Evolutionary conservation across 805 yeast genomes (phyloP).

Genomic region (Barnettozyma botsteinii): DNA sequence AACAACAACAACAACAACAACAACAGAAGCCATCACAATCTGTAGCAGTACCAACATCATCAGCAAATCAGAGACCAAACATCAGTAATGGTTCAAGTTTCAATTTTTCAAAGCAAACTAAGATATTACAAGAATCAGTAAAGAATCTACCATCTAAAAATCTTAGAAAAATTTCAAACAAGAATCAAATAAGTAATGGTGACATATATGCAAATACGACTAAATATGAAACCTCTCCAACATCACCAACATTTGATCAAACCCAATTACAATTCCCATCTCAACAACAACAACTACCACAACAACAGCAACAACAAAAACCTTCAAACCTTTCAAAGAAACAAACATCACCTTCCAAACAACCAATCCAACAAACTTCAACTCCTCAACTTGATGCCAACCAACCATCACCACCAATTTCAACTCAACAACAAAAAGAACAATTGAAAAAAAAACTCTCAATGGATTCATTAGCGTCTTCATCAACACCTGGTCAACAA

Average conservation of each 20-base stretch:
- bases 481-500: conserved; percentile 35
- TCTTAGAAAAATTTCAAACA: neutral
- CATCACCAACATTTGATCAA: conserved; percentile 5
- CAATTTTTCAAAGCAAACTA: conserved; percentile 9
- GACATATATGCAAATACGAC: conserved; percentile 1
- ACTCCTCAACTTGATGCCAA: neutral
- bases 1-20: neutral
- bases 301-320: conserved; percentile 6
- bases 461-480: conserved; percentile 30
- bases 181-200: conserved; percentile 5
- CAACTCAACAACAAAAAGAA: conserved; percentile 12
- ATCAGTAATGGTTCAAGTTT: conserved; percentile 11
- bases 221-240: conserved; percentile 6
- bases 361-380: too few relatives aligned
- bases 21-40: conserved; percentile 10
- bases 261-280: neutral
- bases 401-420: conserved; percentile 1
- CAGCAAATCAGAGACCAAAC: conserved; percentile 13
- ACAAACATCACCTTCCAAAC: neutral
- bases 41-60: too few relatives aligned
- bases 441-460: conserved; percentile 23
- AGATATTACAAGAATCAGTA: conserved; percentile 18
- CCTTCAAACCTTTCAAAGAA: conserved; percentile 1
- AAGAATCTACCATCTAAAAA: conserved; percentile 11
- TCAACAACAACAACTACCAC: conserved; percentile 7